phyloP scores from a whole-genome alignment of 75 land plant species.

The Larix kaempferi region DNA sequence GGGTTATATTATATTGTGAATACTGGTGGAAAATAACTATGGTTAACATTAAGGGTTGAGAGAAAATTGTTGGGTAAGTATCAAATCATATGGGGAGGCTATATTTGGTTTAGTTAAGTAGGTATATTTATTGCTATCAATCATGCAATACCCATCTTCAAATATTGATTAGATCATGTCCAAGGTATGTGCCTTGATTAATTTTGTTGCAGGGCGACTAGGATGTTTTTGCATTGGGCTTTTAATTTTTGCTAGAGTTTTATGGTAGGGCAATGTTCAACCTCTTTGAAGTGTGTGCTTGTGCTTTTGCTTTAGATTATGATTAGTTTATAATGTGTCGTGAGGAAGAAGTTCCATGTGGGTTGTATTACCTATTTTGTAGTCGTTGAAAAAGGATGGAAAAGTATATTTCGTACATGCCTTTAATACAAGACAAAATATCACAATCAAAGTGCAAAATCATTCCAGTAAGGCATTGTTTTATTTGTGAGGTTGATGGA shows the following conservation, averaged over 20 bases:
- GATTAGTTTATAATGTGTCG: background rate
- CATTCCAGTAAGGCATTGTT: no score
- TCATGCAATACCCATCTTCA: constrained; percentile 39
- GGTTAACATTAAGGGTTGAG: background rate
- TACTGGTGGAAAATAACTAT: background rate
- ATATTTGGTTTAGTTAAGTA: constrained; percentile 32
- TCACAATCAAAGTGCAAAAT: no score
- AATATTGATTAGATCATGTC: constrained; percentile 36
- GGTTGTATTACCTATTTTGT: background rate
- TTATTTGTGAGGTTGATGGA: no score
- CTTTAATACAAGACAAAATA: no score
- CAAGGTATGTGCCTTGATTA: constrained; percentile 12
- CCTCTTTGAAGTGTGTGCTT: background rate
- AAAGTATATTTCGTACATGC: no score
- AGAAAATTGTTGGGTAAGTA: background rate
- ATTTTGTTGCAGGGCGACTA: background rate
- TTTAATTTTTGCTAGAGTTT: background rate
- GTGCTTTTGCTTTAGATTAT: background rate
- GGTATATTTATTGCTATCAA: constrained; percentile 39
- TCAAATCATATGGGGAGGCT: constrained; percentile 29
- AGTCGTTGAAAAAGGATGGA: background rate
- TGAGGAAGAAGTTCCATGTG: background rate
- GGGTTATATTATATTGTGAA: background rate
- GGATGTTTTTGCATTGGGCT: background rate
- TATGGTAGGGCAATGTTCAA: background rate